Evolutionary conservation across 129 eudicot genomes (phyloP).

Genomic region (Centella asiatica): DNA sequence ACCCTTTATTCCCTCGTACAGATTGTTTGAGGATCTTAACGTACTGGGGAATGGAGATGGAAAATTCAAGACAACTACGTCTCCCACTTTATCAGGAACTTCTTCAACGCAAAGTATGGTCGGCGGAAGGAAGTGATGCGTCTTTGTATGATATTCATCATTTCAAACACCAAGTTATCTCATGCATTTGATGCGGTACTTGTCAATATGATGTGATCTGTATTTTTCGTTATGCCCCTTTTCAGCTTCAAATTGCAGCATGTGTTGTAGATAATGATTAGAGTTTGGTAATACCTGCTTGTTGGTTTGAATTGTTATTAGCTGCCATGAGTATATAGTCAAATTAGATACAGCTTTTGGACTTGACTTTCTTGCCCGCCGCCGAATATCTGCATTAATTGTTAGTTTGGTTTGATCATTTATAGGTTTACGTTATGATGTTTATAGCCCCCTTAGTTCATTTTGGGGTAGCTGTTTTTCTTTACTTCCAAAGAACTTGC

Average conservation of each 20-base stretch:
- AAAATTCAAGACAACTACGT: conserved; percentile 36
- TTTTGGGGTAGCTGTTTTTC: no score
- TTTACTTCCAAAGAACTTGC: no score
- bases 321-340: no score
- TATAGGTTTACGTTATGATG: no score
- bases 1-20: conserved; percentile 69
- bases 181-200: background rate
- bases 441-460: no score
- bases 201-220: conserved; percentile 13
- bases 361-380: no score
- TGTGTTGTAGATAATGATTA: no score
- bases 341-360: no score
- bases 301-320: no score
- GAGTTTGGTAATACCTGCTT: no score
- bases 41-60: conserved; percentile 50
- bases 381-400: no score
- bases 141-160: background rate
- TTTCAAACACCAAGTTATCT: background rate
- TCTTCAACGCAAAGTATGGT: conserved; percentile 51
- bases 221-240: background rate
- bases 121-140: conserved; percentile 40
- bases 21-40: conserved; percentile 92
- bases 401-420: no score
- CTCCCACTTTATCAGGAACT: conserved; percentile 45
- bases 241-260: background rate